These are phyloP conservation scores for Trametes cinnabarina DNA, from an alignment of 768 basidiomycete genomes.

Conservation along the genomic window DNA sequence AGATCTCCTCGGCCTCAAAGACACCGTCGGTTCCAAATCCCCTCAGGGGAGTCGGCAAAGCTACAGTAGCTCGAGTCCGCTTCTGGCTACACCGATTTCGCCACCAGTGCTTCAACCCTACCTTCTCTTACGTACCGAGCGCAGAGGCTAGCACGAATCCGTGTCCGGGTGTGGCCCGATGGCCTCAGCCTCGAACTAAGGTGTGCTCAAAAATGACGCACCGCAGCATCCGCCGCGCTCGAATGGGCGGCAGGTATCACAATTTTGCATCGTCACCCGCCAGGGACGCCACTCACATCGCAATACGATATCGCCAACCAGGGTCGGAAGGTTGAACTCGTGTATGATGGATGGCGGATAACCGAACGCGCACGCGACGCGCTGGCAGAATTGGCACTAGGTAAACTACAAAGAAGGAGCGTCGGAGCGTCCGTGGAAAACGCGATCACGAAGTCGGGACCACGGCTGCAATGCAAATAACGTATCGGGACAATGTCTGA, in stretches of 20 bases:
- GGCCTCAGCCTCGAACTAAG: background rate
- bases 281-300: background rate
- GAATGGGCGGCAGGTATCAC: background rate
- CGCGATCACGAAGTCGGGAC: background rate
- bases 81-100: background rate
- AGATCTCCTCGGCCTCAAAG: background rate
- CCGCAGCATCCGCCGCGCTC: background rate
- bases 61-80: background rate
- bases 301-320: background rate
- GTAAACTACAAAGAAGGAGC: background rate
- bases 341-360: background rate
- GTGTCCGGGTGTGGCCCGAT: background rate
- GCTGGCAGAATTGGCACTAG: background rate
- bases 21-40: background rate
- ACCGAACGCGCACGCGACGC: background rate
- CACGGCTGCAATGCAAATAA: background rate
- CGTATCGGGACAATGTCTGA: background rate
- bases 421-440: background rate
- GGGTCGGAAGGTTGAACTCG: background rate
- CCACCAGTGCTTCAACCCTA: background rate
- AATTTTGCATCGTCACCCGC: background rate
- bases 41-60: background rate
- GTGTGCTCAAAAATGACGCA: background rate
- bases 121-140: slow-evolving; percentile 4
- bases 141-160: background rate